Evolutionary conservation across 495 filamentous ascomycete genomes (phyloP).

Genomic region (Podospora comata): DNA sequence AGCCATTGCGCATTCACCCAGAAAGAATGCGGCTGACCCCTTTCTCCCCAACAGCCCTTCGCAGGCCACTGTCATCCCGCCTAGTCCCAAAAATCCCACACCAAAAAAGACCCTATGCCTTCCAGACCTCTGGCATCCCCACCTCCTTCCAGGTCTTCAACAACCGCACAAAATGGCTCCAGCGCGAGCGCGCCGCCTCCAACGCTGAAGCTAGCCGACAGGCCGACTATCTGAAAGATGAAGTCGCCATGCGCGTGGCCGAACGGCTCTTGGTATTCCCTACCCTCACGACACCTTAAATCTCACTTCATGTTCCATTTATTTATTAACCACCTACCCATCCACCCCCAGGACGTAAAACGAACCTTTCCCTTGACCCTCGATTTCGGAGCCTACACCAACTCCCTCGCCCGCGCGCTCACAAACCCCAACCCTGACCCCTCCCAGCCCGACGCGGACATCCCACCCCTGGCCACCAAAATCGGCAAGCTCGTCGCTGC

Average conservation of each 20-base stretch:
- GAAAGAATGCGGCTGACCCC: conserved; percentile 35
- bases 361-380: conserved; percentile 79
- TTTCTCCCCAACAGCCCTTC: conserved; percentile 20
- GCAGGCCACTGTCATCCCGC: conserved; percentile 10
- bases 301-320: too few species aligned
- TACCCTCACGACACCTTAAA: too few species aligned
- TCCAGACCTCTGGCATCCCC: conserved; percentile 63
- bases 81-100: not conserved
- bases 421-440: conserved; percentile 64
- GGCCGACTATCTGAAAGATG: conserved; percentile 89
- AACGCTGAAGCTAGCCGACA: conserved; percentile 68
- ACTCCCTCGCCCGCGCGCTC: conserved; percentile 83
- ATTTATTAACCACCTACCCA: not conserved
- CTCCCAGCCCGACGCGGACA: conserved; percentile 45
- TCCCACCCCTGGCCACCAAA: conserved; percentile 61
- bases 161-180: conserved; percentile 75
- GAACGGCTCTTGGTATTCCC: conserved; percentile 74
- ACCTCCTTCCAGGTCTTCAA: conserved; percentile 90
- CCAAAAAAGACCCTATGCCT: conserved; percentile 61
- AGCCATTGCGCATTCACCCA: conserved; percentile 6
- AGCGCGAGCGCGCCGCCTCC: conserved; percentile 79
- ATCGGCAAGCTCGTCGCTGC: conserved; percentile 72
- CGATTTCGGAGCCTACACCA: conserved; percentile 92
- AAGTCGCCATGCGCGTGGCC: conserved; percentile 79
- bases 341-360: conserved; percentile 71